Conservation (phyloP, 108 stramenopile genomes). For the Pseudonitzschia delicatissima region DNA sequence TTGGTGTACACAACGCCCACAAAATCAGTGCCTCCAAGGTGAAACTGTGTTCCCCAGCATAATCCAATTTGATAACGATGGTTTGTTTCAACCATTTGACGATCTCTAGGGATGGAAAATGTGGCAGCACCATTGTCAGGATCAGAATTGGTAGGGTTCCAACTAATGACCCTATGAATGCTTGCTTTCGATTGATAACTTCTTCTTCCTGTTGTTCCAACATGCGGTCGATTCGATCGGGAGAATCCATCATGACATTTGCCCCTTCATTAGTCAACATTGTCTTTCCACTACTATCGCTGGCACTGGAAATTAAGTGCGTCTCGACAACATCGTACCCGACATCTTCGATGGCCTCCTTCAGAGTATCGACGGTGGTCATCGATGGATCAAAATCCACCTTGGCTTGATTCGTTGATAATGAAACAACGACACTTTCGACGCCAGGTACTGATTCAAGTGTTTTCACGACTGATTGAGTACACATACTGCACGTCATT, state of each 20-base stretch:
- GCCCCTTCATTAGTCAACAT: neutral
- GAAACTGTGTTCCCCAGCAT: neutral
- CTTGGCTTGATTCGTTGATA: slow-evolving; percentile 41
- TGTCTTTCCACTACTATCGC: neutral
- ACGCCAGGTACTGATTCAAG: slow-evolving; percentile 25
- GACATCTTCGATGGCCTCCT: slow-evolving; percentile 25
- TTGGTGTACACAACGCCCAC: slow-evolving; percentile 69
- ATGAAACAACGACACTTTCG: slow-evolving; percentile 12
- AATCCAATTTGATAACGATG: slow-evolving; percentile 2
- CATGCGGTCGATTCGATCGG: slow-evolving; percentile 38
- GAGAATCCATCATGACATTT: neutral
- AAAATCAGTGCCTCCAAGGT: slow-evolving; percentile 40
- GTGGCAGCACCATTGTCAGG: slow-evolving; percentile 50
- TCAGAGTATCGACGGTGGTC: slow-evolving; percentile 6
- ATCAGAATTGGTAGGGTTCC: slow-evolving; percentile 45
- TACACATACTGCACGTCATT: slow-evolving; percentile 58
- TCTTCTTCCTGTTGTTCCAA: slow-evolving; percentile 34
- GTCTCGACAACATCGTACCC: slow-evolving; percentile 21
- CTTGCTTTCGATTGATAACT: slow-evolving; percentile 27
- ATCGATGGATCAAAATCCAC: slow-evolving; percentile 20
- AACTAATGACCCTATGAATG: slow-evolving; percentile 38
- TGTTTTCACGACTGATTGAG: slow-evolving; percentile 23
- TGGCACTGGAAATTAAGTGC: neutral
- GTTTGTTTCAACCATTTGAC: slow-evolving; percentile 21
- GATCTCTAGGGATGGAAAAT: slow-evolving; percentile 11